Evolutionary conservation across 768 basidiomycete species (phyloP), one percentile per base, ranked within the genome.

Genomic region (Ramaria sp.): DNA sequence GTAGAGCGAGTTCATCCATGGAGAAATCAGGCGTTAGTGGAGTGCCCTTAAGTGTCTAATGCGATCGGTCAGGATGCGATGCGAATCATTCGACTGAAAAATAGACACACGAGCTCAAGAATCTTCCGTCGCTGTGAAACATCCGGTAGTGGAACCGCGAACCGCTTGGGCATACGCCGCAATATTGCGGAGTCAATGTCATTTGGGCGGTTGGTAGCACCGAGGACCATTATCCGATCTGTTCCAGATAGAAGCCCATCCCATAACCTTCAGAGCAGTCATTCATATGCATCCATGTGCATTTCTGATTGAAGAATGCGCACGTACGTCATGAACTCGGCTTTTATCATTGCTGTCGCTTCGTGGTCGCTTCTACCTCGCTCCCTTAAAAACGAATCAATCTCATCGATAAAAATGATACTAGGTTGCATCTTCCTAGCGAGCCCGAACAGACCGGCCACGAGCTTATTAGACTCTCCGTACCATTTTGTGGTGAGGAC

Each of bases 401-500:
- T 97, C 71, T 98, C 96, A 67, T 99, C 95, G 65, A 98, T 96
- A 70, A 99, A 99, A 62, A 99, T 94, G 66, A 99, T 98, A 58
- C 85, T 80, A 0, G 96, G 96, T 65, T 97, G 91, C 1, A 89
- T 81, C 72, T 98, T 97, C 51, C 84, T 75, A 24, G 96, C 96
- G 20, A 99, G 82, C 51, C 90, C 89, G 73, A 99, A 98, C 46
- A 98, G 71, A 1, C 87, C 94, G 0, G 90, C 89, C 17, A 99
- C 93, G 49, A 99, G 83, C 69, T 97, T 98, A 71, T 98, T 98
- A 12, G 82, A 84, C 67, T 91, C 89, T 37, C 89, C 89, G 62
- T 85, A 90, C 89, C 88, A 89, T 66, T 88, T 86, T 71, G 81
- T 85, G 30, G 84, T 83, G 60, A 90, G 73, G 9, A 81, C 82